These are phyloP conservation scores for Luffa aegyptiaca DNA, from an alignment of 306 rosid genomes.

Conservation along the genomic window DNA sequence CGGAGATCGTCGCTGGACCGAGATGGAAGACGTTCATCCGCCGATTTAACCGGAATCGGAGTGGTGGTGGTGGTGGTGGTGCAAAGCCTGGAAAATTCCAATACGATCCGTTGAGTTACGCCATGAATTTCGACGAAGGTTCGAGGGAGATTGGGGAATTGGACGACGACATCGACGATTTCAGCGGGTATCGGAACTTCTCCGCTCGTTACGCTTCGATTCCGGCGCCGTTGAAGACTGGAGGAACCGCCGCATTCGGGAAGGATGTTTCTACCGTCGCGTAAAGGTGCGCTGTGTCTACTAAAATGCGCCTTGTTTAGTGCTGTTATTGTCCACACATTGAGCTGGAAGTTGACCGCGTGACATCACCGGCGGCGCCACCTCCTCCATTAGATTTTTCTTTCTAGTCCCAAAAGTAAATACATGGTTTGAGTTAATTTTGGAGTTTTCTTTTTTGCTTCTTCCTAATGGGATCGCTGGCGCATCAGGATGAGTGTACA, in stretches of 20 bases:
- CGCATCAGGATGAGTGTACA: conserved; percentile 6
- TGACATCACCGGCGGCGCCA: conserved; percentile 24
- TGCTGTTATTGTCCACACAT: conserved; percentile 19
- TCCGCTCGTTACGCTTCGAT: conserved; percentile 60
- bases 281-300: conserved; percentile 18
- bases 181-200: conserved; percentile 39
- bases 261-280: conserved; percentile 22
- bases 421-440: conserved; percentile 1
- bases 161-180: conserved; percentile 25
- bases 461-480: background rate
- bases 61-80: conserved; percentile 21
- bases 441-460: background rate
- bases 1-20: conserved; percentile 95
- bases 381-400: background rate
- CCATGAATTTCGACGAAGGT: conserved; percentile 81
- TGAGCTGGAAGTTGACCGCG: conserved; percentile 30
- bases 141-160: conserved; percentile 29
- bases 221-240: conserved; percentile 18
- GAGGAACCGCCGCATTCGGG: background rate
- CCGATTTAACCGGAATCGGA: conserved; percentile 44
- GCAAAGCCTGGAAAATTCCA: conserved; percentile 51
- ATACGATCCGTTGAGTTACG: conserved; percentile 78
- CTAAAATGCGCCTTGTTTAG: conserved; percentile 9
- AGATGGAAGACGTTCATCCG: conserved; percentile 91
- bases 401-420: background rate